These are phyloP conservation scores for Saussurea involucrata DNA, from an alignment of 129 eudicot species.

Conservation along the genomic window DNA sequence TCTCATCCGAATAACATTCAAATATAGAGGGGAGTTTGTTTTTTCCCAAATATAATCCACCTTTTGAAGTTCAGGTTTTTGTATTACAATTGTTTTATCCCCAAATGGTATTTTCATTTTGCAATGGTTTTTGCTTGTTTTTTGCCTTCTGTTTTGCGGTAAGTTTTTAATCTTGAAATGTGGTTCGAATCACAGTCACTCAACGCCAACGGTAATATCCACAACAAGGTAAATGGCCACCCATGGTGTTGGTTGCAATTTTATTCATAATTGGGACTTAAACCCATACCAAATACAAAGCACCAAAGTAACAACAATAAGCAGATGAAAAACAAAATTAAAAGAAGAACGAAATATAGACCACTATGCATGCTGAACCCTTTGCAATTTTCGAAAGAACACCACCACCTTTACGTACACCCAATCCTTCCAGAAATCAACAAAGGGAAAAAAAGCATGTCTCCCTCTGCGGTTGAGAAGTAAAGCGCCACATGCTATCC, in stretches of 20 bases:
- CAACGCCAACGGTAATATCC: too few relatives aligned
- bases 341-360: too few relatives aligned
- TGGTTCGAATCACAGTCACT: too few relatives aligned
- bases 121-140: background rate
- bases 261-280: too few relatives aligned
- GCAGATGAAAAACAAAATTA: too few relatives aligned
- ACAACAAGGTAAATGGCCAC: too few relatives aligned
- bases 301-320: too few relatives aligned
- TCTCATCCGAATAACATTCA: constrained; percentile 24
- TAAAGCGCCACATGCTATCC: too few relatives aligned
- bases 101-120: too few relatives aligned
- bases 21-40: background rate
- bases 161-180: background rate
- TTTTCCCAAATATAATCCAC: background rate
- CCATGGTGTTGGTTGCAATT: too few relatives aligned
- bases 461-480: background rate
- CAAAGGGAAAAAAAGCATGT: constrained; percentile 1
- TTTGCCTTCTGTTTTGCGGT: background rate
- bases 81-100: background rate
- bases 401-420: background rate
- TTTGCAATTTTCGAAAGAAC: background rate
- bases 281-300: too few relatives aligned
- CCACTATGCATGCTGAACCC: too few relatives aligned
- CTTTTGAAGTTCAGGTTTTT: background rate
- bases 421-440: background rate